Evolutionary conservation across 495 filamentous ascomycete genomes (phyloP), one percentile per base, ranked within the genome.

Genomic region (Aspergillus campestris): DNA sequence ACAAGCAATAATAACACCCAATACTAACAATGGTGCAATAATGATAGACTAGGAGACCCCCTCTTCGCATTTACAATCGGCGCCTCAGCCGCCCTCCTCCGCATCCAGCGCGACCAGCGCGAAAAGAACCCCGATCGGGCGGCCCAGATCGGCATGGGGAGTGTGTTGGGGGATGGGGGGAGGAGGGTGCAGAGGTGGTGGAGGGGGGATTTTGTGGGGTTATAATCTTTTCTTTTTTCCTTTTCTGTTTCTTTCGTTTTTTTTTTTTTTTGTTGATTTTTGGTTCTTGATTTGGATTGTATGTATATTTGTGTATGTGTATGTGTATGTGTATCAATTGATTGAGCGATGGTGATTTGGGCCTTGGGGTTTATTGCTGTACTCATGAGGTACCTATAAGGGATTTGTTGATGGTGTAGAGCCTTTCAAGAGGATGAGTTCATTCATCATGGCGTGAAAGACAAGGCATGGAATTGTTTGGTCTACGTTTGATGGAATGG

Each of bases 51-150:
- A 39, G 79, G 77, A 14, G 92, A 98, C 58, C 92, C 91, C 13
- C 56, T 95, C 50, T 98, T 96, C 59, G 92, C 89, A 34, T 49
- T 94, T 34, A 63, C 77, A 41, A 91, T 96, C 57, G 92, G 83
- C 73, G 8, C 77, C 71, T 38, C 83, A 67, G 48, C 85, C 67
- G 42, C 77, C 61, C 36, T 71, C 51, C 44, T 73, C 36, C 63
- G 65, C 50, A 62, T 98, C 60, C 85, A 82, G 52, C 84, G 89
- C 18, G 92, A 97, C 57, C 85, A 92, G 58, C 80, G 74, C 49
- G 86, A 86, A 48, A 68, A 72, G 49, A 47, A 56, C 27, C 59
- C 62, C 9, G 66, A 67, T 36, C 49, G 51, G 14, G 59, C 59
- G 9, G 46, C 58, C 13, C 53, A 69, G 35, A 65, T 66, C 18